Evolutionary conservation across 331 rosid species (phyloP).

Genomic region (Malus hybrid): DNA sequence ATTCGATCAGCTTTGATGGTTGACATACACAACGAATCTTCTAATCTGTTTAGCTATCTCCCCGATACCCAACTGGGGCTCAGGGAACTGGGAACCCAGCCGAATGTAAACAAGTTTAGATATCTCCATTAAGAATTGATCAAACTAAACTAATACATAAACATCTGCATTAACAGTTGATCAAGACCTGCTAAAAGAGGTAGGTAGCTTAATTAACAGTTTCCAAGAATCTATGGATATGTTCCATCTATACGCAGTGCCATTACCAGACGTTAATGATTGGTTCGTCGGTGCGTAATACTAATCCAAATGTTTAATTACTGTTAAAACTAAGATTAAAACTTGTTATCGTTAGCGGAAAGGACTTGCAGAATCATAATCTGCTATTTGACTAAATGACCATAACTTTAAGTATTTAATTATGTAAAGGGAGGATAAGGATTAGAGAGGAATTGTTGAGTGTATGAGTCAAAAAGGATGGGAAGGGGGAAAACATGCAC

Average conservation of each 20-base stretch:
- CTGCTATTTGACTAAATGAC: not conserved
- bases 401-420: not conserved
- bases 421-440: not conserved
- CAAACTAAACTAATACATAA: not conserved
- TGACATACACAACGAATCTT: not conserved
- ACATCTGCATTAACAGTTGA: not conserved
- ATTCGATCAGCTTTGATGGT: not conserved
- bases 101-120: constrained; percentile 6
- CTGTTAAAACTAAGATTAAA: constrained; percentile 6
- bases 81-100: not conserved
- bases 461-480: constrained; percentile 18
- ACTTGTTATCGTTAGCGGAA: constrained; percentile 27
- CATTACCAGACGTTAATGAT: constrained; percentile 1
- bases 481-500: constrained; percentile 9
- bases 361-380: constrained; percentile 11
- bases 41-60: not conserved
- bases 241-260: constrained; percentile 3
- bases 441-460: not conserved
- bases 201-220: constrained; percentile 6
- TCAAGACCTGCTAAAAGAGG: not conserved
- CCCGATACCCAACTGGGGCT: not conserved
- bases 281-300: constrained; percentile 32
- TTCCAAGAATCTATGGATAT: constrained; percentile 17
- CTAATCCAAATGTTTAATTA: constrained; percentile 1
- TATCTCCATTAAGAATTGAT: not conserved